Conservation (phyloP, 768 basidiomycete genomes). For the Leccinellum albellum region DNA sequence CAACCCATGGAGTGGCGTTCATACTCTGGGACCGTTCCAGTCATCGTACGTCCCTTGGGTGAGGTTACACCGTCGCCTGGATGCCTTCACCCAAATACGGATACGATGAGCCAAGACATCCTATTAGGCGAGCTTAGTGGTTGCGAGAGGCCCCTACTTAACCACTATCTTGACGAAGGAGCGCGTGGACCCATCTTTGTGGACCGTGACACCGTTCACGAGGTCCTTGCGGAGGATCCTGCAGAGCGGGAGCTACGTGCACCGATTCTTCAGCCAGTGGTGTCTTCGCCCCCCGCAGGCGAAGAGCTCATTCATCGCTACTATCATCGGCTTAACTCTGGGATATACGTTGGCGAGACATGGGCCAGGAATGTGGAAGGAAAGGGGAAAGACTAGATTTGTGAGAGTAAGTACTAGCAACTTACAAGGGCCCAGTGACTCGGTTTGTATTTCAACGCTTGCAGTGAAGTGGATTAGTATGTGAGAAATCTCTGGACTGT, state of each 20-base stretch:
- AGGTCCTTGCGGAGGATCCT: neutral
- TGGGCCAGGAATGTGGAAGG: slow-evolving; percentile 2
- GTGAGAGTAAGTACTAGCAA: too few relatives aligned
- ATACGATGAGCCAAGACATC: neutral
- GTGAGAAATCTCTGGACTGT: too few relatives aligned
- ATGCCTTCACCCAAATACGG: neutral
- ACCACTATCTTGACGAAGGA: slow-evolving; percentile 9
- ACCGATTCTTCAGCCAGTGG: neutral
- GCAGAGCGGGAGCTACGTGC: slow-evolving; percentile 2
- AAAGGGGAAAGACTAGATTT: neutral
- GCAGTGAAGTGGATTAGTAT: too few relatives aligned
- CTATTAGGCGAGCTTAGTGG: neutral
- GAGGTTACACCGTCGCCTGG: neutral
- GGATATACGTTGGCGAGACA: slow-evolving; percentile 12
- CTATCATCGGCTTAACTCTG: neutral
- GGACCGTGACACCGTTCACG: neutral
- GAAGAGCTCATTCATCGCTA: slow-evolving; percentile 8
- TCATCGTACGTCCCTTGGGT: neutral
- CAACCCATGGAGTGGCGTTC: neutral
- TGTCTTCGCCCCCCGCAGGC: slow-evolving; percentile 2
- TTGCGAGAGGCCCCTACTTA: neutral
- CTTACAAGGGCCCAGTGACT: too few relatives aligned
- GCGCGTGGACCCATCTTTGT: slow-evolving; percentile 10
- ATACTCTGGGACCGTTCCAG: neutral
- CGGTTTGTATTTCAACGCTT: too few relatives aligned